Conservation (phyloP, 75 land plant species). For the Sequoia sempervirens region DNA sequence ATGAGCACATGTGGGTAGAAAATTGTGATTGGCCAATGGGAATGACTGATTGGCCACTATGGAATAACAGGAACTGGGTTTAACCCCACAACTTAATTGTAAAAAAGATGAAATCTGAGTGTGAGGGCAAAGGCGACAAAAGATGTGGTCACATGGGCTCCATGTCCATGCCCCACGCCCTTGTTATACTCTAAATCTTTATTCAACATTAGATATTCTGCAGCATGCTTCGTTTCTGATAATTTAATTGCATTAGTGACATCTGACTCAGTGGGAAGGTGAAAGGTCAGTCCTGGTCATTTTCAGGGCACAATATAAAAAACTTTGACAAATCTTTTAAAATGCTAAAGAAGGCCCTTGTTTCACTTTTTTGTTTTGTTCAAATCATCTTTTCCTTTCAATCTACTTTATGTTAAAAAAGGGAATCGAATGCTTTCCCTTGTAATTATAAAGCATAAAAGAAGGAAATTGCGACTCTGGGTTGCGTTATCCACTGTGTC, state of each 20-base stretch:
- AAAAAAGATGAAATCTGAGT: background rate
- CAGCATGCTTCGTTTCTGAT: background rate
- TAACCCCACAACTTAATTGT: background rate
- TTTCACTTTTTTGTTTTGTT: too few relatives aligned
- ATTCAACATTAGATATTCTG: background rate
- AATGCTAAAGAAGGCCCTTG: too few relatives aligned
- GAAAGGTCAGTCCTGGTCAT: conserved; percentile 3
- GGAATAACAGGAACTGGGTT: background rate
- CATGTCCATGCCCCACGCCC: background rate
- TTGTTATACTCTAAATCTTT: background rate
- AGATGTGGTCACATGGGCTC: background rate
- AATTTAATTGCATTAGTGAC: background rate
- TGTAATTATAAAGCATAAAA: background rate
- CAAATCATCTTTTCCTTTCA: background rate
- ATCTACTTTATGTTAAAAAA: background rate
- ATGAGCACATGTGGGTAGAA: background rate
- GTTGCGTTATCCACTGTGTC: conserved; percentile 5
- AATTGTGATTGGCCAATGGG: background rate
- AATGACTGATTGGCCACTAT: background rate
- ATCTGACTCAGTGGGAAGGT: background rate
- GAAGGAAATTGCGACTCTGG: background rate
- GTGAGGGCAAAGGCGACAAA: background rate
- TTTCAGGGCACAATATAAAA: background rate
- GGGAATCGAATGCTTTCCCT: background rate
- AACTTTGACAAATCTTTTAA: too few relatives aligned